Percentiles rank a stretch among this genome's conserved stretches.
Conservation (phyloP, 352 stramenopile species). For the Pythium oligandrum region DNA sequence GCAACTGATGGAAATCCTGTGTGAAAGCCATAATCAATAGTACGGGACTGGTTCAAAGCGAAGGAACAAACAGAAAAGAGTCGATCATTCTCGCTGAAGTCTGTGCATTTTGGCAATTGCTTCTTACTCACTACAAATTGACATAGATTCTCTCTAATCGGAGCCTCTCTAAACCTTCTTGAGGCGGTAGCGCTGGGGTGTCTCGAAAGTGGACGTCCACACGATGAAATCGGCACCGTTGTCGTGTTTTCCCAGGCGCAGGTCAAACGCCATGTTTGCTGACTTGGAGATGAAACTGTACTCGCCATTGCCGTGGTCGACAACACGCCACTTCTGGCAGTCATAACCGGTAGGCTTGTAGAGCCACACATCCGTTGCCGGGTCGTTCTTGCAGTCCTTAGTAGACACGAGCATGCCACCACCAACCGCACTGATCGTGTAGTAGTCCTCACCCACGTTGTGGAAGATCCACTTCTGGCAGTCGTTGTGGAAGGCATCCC, state of each 20-base stretch:
- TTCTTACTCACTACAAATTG: not conserved
- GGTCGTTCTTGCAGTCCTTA: constrained; percentile 4
- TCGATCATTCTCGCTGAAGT: not conserved
- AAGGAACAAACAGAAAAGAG: not conserved
- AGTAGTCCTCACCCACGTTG: constrained; percentile 5
- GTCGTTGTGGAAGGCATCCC: constrained; percentile 4
- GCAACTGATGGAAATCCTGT: too few species aligned
- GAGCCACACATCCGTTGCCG: constrained; percentile 2
- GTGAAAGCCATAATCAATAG: constrained; percentile 2
- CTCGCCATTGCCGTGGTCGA: constrained; percentile 2
- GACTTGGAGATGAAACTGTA: constrained; percentile 4
- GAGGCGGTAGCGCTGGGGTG: constrained; percentile 1
- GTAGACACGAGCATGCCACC: constrained; percentile 2
- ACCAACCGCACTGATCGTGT: constrained; percentile 1
- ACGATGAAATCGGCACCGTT: constrained; percentile 3
- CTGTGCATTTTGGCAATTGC: not conserved
- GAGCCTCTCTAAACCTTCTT: constrained; percentile 4
- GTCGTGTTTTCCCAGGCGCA: not conserved
- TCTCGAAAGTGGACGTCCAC: constrained; percentile 2
- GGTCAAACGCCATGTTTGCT: constrained; percentile 2
- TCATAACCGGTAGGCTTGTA: constrained; percentile 2
- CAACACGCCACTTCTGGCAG: constrained; percentile 5
- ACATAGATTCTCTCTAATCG: constrained; percentile 1
- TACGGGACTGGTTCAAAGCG: not conserved
- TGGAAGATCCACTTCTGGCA: constrained; percentile 4